Evolutionary conservation across 805 yeast genomes (phyloP).

Genomic region (Ogataea thermomethanolica): DNA sequence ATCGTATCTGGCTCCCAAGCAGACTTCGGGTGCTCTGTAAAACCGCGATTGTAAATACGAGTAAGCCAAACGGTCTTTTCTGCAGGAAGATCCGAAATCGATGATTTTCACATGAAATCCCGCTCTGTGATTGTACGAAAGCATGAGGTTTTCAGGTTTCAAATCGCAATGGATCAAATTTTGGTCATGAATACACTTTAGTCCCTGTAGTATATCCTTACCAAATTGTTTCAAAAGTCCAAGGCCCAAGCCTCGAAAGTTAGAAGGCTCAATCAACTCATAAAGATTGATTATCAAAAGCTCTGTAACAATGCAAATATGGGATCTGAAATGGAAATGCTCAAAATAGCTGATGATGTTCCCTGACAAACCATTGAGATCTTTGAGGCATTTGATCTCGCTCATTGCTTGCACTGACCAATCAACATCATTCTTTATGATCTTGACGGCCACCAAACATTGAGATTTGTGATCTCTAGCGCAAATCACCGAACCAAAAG

Average conservation of each 20-base stretch:
- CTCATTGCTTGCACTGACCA: slow-evolving; percentile 76
- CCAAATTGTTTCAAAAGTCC: slow-evolving; percentile 43
- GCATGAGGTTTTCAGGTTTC: slow-evolving; percentile 80
- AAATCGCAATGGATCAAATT: slow-evolving; percentile 78
- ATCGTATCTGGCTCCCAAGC: slow-evolving; percentile 60
- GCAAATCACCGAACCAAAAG: slow-evolving; percentile 75
- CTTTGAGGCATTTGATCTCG: slow-evolving; percentile 66
- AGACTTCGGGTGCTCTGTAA: slow-evolving; percentile 77
- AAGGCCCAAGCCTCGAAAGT: slow-evolving; percentile 48
- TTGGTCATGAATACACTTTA: slow-evolving; percentile 53
- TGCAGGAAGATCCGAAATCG: slow-evolving; percentile 75
- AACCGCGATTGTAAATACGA: slow-evolving; percentile 62
- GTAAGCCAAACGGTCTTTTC: slow-evolving; percentile 39
- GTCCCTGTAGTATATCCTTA: slow-evolving; percentile 53
- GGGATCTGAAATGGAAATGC: slow-evolving; percentile 77
- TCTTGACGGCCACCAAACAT: slow-evolving; percentile 64
- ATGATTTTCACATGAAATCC: slow-evolving; percentile 53
- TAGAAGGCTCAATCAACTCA: slow-evolving; percentile 49
- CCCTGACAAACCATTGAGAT: slow-evolving; percentile 35
- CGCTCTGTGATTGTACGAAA: slow-evolving; percentile 37
- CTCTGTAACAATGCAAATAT: slow-evolving; percentile 78
- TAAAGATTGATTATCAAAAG: slow-evolving; percentile 63
- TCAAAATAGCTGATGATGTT: slow-evolving; percentile 52
- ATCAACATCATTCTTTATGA: slow-evolving; percentile 67
- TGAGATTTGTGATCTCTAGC: slow-evolving; percentile 65